These are phyloP conservation scores for Chamaecrista fasciculata DNA, from an alignment of 306 rosid species.

Conservation along the genomic window DNA sequence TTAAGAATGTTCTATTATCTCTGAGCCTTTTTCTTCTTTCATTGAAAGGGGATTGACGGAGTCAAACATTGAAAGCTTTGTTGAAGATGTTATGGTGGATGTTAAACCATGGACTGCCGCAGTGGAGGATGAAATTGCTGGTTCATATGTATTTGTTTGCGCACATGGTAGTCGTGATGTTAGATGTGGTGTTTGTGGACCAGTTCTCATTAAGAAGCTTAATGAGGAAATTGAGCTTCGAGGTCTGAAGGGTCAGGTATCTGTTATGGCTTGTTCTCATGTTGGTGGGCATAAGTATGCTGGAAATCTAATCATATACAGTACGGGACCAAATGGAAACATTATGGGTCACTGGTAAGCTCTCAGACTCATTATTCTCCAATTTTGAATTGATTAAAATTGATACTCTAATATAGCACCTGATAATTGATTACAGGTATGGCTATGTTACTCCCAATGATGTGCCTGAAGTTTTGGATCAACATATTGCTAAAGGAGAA, in stretches of 20 bases:
- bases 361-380: constrained; percentile 6
- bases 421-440: constrained; percentile 58
- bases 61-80: constrained; percentile 64
- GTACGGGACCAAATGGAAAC: constrained; percentile 59
- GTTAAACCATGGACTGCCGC: constrained; percentile 62
- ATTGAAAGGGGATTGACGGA: constrained; percentile 70
- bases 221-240: constrained; percentile 60
- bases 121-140: constrained; percentile 48
- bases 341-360: constrained; percentile 80
- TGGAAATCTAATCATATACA: constrained; percentile 73
- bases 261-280: constrained; percentile 76
- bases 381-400: not conserved
- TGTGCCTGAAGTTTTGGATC: constrained; percentile 78
- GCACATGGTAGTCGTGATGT: constrained; percentile 88
- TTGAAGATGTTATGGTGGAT: constrained; percentile 79
- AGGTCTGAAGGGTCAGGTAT: constrained; percentile 61
- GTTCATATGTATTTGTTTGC: constrained; percentile 81
- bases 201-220: constrained; percentile 63
- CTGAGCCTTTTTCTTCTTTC: constrained; percentile 24
- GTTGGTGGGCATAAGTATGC: constrained; percentile 92
- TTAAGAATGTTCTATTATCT: constrained; percentile 15
- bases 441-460: constrained; percentile 92
- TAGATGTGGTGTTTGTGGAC: constrained; percentile 98
- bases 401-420: not conserved
- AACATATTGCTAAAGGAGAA: constrained; percentile 80